These are phyloP conservation scores for Beta corolliflora DNA, from an alignment of 179 eudicot species.

Conservation along the genomic window DNA sequence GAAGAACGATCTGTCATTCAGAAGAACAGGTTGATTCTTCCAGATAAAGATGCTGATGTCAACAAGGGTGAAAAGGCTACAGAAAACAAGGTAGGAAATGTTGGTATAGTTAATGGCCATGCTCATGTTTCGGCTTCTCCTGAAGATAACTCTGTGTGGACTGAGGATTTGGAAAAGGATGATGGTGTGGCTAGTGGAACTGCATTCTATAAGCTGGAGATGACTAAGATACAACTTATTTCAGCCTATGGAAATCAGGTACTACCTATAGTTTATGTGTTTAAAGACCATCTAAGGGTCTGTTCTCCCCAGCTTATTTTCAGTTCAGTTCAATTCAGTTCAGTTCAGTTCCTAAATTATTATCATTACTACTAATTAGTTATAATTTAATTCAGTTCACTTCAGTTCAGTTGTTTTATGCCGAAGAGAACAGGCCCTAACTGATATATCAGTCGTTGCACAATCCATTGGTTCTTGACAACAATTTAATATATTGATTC, in stretches of 20 bases:
- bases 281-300: no score
- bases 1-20: constrained; percentile 77
- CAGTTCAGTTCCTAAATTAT: no score
- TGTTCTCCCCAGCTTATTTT: no score
- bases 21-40: constrained; percentile 46
- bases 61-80: constrained; percentile 31
- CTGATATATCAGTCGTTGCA: background rate
- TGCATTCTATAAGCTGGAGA: constrained; percentile 88
- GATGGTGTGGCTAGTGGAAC: constrained; percentile 61
- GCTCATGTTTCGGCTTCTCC: constrained; percentile 42
- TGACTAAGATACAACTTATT: constrained; percentile 72
- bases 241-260: constrained; percentile 85
- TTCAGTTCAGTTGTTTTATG: no score
- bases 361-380: no score
- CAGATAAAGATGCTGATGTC: constrained; percentile 32
- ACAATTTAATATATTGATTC: background rate
- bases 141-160: constrained; percentile 48
- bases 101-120: constrained; percentile 57
- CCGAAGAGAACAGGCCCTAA: background rate
- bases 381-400: no score
- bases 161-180: constrained; percentile 66
- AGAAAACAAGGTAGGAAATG: constrained; percentile 47
- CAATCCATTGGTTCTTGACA: background rate
- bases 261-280: background rate
- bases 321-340: no score